Evolutionary conservation across 2,329 filamentous ascomycete genomes (phyloP), one percentile per base, ranked within the genome.

Genomic region (Colletotrichum cuscutae): DNA sequence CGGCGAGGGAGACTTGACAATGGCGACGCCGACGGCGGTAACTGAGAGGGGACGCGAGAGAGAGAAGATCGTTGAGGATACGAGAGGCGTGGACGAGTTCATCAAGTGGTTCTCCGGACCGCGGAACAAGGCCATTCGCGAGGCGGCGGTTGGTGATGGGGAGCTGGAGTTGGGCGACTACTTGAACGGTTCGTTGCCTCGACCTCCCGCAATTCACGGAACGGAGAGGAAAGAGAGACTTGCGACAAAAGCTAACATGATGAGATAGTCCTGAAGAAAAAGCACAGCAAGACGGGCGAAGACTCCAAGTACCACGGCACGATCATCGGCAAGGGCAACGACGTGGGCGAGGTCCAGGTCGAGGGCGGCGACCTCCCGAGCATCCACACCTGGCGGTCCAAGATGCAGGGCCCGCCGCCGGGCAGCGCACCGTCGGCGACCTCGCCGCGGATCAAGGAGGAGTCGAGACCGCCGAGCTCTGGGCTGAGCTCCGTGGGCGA

Each of bases 301-400:
- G 95, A 97, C 79, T 92, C 92, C 11, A 92, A 96, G 78, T 97
- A 95, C 81, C 90, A 93, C 76, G 95, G 94, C 35, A 98, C 96
- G 0, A 89, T 97, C 0, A 86, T 98, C 12, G 96, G 96, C 4
- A 92, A 92, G 76, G 86, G 88, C 57, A 89, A 88, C 61, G 94
- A 97, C 69, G 58, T 68, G 12, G 90, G 90, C 78, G 89, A 92
- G 8, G 85, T 98, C 32, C 86, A 92, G 64, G 92, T 97, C 64
- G 95, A 97, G 80, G 95, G 95, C 56, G 94, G 94, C 24, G 86
- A 90, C 42, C 88, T 88, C 7, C 88, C 90, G 63, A 93, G 88
- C 72, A 88, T 96, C 58, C 85, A 88, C 58, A 90, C 91, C 69
- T 96, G 94, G 93, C 83, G 82, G 64, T 83, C 84, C 37, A 83